Conservation (phyloP, 371 early-diverging fungal species). For the Mortierella sp. region DNA sequence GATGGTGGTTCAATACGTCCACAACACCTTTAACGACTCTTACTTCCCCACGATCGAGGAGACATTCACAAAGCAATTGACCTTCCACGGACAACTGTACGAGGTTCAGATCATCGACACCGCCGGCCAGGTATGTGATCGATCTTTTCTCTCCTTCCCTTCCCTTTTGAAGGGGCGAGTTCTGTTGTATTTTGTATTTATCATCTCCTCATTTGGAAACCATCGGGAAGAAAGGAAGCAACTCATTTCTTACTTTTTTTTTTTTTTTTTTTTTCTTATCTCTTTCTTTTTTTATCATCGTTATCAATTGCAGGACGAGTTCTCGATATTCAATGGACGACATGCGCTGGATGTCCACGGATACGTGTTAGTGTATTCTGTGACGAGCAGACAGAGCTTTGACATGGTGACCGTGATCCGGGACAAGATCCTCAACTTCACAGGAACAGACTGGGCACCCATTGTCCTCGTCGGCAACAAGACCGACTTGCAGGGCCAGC, state of each 20-base stretch:
- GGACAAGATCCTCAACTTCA: slow-evolving; percentile 95
- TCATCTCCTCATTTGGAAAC: slow-evolving; percentile 8
- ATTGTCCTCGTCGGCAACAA: slow-evolving; percentile 96
- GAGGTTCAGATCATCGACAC: slow-evolving; percentile 95
- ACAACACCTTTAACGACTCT: slow-evolving; percentile 92
- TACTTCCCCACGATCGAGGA: slow-evolving; percentile 98
- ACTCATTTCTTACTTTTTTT: slow-evolving; percentile 10
- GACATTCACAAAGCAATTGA: slow-evolving; percentile 89
- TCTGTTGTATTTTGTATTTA: neutral
- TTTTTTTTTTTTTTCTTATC: neutral
- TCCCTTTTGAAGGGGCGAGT: neutral
- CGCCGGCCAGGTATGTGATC: slow-evolving; percentile 91
- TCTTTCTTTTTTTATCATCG: neutral
- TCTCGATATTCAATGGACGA: slow-evolving; percentile 90
- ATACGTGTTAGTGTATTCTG: slow-evolving; percentile 94
- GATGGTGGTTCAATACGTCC: slow-evolving; percentile 93
- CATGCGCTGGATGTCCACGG: slow-evolving; percentile 95
- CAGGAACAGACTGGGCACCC: slow-evolving; percentile 90
- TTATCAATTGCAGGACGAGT: slow-evolving; percentile 85
- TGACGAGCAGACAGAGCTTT: slow-evolving; percentile 87
- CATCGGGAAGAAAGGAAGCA: neutral
- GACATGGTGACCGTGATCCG: slow-evolving; percentile 92
- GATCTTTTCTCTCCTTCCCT: neutral
- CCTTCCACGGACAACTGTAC: slow-evolving; percentile 87
- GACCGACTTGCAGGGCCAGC: slow-evolving; percentile 84